A percentile compares a stretch with the other conserved stretches of the same genome.
These are phyloP conservation scores for Tephrocybe rancida DNA, from an alignment of 768 basidiomycete species.

Conservation along the genomic window DNA sequence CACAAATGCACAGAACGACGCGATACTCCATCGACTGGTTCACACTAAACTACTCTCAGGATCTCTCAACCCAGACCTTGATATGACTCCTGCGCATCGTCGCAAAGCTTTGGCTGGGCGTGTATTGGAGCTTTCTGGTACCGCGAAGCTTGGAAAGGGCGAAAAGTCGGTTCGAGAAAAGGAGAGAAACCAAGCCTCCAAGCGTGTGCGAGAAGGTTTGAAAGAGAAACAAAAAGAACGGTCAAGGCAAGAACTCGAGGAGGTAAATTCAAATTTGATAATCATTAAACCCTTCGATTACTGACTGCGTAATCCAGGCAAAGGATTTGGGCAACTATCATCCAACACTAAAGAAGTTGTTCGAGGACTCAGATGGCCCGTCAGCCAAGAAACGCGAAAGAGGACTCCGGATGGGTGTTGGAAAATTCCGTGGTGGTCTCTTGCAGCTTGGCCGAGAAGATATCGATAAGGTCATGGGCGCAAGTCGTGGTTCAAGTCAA, in stretches of 20 bases:
- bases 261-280: constrained; percentile 49
- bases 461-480: constrained; percentile 39
- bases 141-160: constrained; percentile 74
- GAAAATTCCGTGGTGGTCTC: constrained; percentile 70
- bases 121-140: constrained; percentile 70
- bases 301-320: constrained; percentile 48
- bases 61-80: constrained; percentile 62
- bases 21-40: constrained; percentile 73
- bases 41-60: constrained; percentile 82
- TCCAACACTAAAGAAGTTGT: constrained; percentile 71
- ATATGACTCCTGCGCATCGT: constrained; percentile 65
- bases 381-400: constrained; percentile 53
- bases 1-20: constrained; percentile 77
- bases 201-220: constrained; percentile 73
- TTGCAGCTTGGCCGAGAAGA: constrained; percentile 68
- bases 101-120: constrained; percentile 79
- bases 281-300: constrained; percentile 17
- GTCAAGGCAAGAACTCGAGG: constrained; percentile 58
- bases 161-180: constrained; percentile 59
- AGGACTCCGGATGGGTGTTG: constrained; percentile 80
- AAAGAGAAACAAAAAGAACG: constrained; percentile 60
- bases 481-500: constrained; percentile 17
- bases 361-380: constrained; percentile 36
- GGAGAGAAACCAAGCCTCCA: constrained; percentile 73
- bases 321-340: constrained; percentile 88